Percentiles rank a stretch among this genome's conserved stretches.
Conservation (phyloP, 192 early-diverging fungal genomes). For the Coemansia sp. region DNA sequence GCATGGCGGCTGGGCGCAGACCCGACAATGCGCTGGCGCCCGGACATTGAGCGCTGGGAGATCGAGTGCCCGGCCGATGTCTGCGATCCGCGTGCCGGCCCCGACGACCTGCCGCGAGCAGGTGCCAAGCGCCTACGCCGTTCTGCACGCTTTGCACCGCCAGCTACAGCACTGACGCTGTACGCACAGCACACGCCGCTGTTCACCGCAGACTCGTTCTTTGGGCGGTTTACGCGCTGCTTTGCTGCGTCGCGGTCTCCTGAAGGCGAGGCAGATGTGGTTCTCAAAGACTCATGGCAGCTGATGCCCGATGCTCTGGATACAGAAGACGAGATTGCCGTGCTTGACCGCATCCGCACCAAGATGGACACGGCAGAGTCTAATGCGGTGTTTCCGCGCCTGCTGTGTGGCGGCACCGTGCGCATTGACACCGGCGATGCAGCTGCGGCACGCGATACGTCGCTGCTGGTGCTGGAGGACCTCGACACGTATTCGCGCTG, state of each 20-base stretch:
- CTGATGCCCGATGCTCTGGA: constrained; percentile 7
- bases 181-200: constrained; percentile 27
- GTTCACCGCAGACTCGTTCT: constrained; percentile 41
- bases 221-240: constrained; percentile 45
- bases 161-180: constrained; percentile 10
- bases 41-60: constrained; percentile 30
- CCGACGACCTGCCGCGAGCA: constrained; percentile 1
- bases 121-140: constrained; percentile 11
- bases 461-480: constrained; percentile 29
- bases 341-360: constrained; percentile 28
- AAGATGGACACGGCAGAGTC: constrained; percentile 19
- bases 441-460: constrained; percentile 24
- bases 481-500: constrained; percentile 30
- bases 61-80: constrained; percentile 31
- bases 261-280: constrained; percentile 8
- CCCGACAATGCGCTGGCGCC: constrained; percentile 38
- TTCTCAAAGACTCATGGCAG: constrained; percentile 53
- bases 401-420: constrained; percentile 44
- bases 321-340: constrained; percentile 29
- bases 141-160: constrained; percentile 18
- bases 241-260: constrained; percentile 23
- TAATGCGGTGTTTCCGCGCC: constrained; percentile 23
- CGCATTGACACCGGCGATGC: constrained; percentile 8
- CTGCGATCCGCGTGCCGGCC: constrained; percentile 9
- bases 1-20: constrained; percentile 37